Conservation (phyloP, 495 filamentous ascomycete genomes). For the Aspergillus coremiiformis region DNA sequence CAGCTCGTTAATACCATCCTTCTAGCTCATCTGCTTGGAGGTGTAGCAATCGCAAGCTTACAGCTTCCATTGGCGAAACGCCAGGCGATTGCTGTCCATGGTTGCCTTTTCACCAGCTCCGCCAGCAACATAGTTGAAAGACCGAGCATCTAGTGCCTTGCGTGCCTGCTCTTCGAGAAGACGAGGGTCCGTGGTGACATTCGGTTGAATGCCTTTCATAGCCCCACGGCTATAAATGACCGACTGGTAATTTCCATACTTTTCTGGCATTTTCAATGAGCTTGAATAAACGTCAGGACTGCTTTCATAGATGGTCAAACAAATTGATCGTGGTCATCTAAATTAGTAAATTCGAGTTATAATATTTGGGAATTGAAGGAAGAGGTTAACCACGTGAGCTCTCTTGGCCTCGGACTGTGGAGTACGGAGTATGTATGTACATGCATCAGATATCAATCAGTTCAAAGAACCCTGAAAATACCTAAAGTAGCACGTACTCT, state of each 20-base stretch:
- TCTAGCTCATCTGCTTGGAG: background rate
- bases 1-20: background rate
- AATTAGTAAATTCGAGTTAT: background rate
- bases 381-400: background rate
- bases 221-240: conserved; percentile 46
- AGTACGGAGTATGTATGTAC: no score
- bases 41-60: conserved; percentile 12
- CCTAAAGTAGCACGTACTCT: no score
- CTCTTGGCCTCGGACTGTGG: background rate
- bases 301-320: background rate
- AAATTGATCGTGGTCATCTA: background rate
- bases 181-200: conserved; percentile 54
- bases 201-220: conserved; percentile 38
- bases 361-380: no score
- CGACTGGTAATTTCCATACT: conserved; percentile 39
- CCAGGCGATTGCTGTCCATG: conserved; percentile 57
- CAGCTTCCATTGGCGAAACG: conserved; percentile 60
- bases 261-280: conserved; percentile 28
- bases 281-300: background rate
- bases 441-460: no score
- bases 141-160: conserved; percentile 37
- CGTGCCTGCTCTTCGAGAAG: conserved; percentile 50
- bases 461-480: no score
- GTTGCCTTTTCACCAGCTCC: conserved; percentile 59
- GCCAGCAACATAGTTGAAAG: conserved; percentile 57